Percentiles rank a stretch among this genome's conserved stretches.
Conservation (phyloP, 2,329 filamentous ascomycete species). For the Verticillium alfalfae region DNA sequence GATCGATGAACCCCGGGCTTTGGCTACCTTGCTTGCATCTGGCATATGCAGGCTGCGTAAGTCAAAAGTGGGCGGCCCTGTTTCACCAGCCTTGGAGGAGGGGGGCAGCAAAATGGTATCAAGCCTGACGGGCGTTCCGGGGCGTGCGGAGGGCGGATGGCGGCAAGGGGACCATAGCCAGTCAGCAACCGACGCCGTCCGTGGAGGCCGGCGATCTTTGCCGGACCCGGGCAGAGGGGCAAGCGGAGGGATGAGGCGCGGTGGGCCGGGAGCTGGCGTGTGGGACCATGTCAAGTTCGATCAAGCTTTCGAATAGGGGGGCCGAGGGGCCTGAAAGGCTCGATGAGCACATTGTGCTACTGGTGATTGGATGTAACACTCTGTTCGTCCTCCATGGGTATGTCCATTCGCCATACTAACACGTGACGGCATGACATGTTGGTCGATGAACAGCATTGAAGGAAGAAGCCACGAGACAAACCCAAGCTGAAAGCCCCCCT, state of each 20-base stretch:
- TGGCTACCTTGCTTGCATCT: not conserved
- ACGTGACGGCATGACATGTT: not conserved
- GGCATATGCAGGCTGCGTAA: conserved; percentile 4
- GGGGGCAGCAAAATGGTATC: not conserved
- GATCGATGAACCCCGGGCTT: not conserved
- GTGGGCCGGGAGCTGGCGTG: not conserved
- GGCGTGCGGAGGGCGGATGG: not conserved
- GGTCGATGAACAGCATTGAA: not conserved
- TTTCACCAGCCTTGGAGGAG: conserved; percentile 1
- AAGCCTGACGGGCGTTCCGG: not conserved
- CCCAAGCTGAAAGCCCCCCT: no score
- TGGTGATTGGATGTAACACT: not conserved
- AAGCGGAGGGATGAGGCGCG: not conserved
- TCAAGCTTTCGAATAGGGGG: conserved; percentile 1
- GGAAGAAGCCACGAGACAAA: no score
- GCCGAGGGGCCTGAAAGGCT: not conserved
- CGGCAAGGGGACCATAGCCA: not conserved
- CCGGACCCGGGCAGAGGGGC: conserved; percentile 2
- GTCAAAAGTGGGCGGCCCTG: conserved; percentile 3
- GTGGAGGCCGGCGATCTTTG: conserved; percentile 2
- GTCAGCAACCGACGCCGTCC: not conserved
- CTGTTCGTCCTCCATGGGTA: not conserved
- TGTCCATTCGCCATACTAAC: not conserved
- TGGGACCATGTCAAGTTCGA: conserved; percentile 1
- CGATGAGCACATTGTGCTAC: not conserved